These are phyloP conservation scores for Blakeslea trispora DNA, from an alignment of 371 early-diverging fungal species.

Conservation along the genomic window DNA sequence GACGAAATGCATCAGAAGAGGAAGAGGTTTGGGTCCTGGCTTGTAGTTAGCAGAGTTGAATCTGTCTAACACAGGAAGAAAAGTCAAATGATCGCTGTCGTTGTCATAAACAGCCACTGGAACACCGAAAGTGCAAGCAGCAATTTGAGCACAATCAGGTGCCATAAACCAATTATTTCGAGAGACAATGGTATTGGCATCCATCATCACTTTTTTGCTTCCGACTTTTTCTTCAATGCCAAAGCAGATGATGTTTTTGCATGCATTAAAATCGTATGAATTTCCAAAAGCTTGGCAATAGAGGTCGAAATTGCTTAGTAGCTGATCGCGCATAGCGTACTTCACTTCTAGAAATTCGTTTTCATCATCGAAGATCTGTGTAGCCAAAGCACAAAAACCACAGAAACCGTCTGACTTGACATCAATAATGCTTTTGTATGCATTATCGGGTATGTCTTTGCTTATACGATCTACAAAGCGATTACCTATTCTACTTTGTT, in stretches of 20 bases:
- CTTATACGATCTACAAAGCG: neutral
- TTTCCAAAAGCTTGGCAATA: neutral
- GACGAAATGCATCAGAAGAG: neutral
- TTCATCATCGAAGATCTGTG: neutral
- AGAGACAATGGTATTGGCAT: no score
- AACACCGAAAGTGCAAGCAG: neutral
- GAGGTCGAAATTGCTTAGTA: neutral
- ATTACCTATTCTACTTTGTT: neutral
- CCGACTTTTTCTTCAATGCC: no score
- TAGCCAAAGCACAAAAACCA: neutral
- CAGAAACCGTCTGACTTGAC: neutral
- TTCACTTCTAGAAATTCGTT: neutral
- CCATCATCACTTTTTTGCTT: no score
- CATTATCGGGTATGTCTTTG: neutral
- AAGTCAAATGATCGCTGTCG: no score
- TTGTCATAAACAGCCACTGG: neutral
- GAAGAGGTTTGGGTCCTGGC: neutral
- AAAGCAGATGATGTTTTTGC: no score
- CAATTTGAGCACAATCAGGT: neutral
- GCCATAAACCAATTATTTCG: no score
- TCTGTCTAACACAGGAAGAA: no score
- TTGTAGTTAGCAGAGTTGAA: no score
- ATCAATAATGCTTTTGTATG: neutral
- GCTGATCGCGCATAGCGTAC: neutral
- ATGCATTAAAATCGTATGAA: neutral